Conservation (phyloP, 2,329 filamentous ascomycete genomes). For the Blumeria hordei region DNA sequence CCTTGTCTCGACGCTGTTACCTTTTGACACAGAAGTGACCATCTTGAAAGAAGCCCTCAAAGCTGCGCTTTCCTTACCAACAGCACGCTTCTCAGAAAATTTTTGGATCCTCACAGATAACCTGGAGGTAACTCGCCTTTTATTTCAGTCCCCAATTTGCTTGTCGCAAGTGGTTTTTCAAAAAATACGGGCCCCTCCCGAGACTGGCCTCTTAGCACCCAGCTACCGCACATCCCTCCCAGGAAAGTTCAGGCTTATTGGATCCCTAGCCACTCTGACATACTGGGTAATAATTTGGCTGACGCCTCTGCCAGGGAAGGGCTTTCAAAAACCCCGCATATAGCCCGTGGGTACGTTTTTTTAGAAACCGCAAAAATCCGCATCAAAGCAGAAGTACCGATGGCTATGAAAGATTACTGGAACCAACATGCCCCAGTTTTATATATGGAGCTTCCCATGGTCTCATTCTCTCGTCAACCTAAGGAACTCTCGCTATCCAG, state of each 20-base stretch:
- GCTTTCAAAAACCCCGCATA: background rate
- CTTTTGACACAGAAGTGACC: background rate
- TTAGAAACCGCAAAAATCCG: background rate
- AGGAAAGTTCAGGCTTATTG: background rate
- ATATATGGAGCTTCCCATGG: background rate
- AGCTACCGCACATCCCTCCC: background rate
- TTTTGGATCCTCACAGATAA: background rate
- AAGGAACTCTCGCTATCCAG: background rate
- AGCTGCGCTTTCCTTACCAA: background rate
- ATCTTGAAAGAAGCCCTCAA: background rate
- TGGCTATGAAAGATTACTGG: background rate
- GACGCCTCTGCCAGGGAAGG: background rate
- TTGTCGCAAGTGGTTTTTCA: background rate
- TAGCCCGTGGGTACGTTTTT: background rate
- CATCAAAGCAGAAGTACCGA: background rate
- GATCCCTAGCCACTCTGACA: background rate
- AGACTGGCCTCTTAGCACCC: background rate
- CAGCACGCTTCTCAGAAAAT: background rate
- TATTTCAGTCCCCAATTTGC: background rate
- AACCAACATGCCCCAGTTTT: background rate
- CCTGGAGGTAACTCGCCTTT: background rate
- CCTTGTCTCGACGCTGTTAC: background rate
- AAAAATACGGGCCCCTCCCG: background rate
- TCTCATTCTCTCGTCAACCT: background rate
- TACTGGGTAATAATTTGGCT: background rate